Base-by-base conservation (phyloP, 768 basidiomycete genomes). In the Asterophora lycoperdoides region DNA sequence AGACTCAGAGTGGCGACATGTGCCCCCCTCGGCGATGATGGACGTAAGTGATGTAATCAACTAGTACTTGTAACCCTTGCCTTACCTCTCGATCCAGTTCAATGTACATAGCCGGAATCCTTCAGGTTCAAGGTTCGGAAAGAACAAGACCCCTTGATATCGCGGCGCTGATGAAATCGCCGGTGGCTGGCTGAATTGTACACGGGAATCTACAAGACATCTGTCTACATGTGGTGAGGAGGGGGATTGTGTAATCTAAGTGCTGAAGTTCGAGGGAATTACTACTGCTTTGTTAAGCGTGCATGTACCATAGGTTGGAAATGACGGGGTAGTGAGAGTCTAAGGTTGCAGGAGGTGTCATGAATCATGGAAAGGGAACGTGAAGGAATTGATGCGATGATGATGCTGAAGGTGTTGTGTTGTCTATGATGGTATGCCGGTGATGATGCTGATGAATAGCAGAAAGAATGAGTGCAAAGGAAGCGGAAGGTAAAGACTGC, bases 341-440 rank as follows among this genome's bases (percentile, higher is more conserved):
- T 23, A 23, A 23, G 23, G 23, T 23, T 6, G n/a, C n/a, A n/a
- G 30, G 44, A 35, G 52, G 38, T n/a, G 52, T 50, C 48, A 37
- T 44, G 32, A 42, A 51, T 54, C 44, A 39, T 43, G 43, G 29
- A 35, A 42, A 48, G 32, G 34, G 46, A 35, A 51, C 48, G 42
- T 50, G 41, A 53, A 48, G 53, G 9, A 34, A 36, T 41, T 51
- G 44, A 53, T 55, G 44, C 40, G 41, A 56, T 56, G 53, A 45
- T 44, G 52, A 51, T 56, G 53, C 38, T 43, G 37, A 43, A 48
- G 13, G 32, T 41, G 10, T 47, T 48, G 45, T 48, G 35, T 55
- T 41, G 23, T 23, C 23, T 23, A 23, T 23, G 23, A 55, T 58
- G 56, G 33, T 56, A 60, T 58, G 56, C 54, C 56, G 53, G 29